Evolutionary conservation across 2,329 filamentous ascomycete species (phyloP), one percentile per base, ranked within the genome.

Genomic region (Trichoderma citrinoviride): DNA sequence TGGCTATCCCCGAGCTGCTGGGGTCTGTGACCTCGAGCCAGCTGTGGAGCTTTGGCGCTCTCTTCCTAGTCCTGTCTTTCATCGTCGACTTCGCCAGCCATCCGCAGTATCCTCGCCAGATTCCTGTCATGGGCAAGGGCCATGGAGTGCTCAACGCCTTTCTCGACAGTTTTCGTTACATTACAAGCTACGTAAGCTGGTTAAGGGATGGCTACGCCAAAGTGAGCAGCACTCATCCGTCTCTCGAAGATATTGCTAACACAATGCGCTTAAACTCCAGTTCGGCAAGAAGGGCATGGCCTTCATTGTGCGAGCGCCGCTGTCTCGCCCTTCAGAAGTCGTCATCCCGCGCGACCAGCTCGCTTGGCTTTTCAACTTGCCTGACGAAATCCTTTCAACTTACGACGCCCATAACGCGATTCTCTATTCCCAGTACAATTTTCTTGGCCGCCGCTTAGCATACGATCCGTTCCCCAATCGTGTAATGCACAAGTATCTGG

Each of bases 351-450:
- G 72, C 3, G 76, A 75, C 0, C 78, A 81, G 68, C 76, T 79
- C 8, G 69, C 73, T 8, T 83, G 81, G 81, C 76, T 82, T 70
- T 75, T 82, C 65, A 78, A 81, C 47, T 77, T 80, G 67, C 80
- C 81, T n/a, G 81, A 82, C 63, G 69, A 71, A 29, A 68, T 79
- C 2, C 71, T 82, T 29, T 81, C 78, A 1, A 73, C 79, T 0
- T 71, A 77, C 56, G 71, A 77, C 1, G 79, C 81, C 0, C 80
- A 81, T 67, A 74, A 76, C 49, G 72, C 74, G n/a, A 66, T 77
- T 4, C 69, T 80, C 0, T 75, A 77, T 61, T 71, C 72, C 23
- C 69, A 76, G 37, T 80, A 80, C 70, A 80, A 81, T 68, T 81
- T 83, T 64, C 73, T 82, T 23, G 75, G 76, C 25, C 70, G 69